Evolutionary conservation across 2,329 filamentous ascomycete genomes (phyloP).

Genomic region (Phialophora chinensis): DNA sequence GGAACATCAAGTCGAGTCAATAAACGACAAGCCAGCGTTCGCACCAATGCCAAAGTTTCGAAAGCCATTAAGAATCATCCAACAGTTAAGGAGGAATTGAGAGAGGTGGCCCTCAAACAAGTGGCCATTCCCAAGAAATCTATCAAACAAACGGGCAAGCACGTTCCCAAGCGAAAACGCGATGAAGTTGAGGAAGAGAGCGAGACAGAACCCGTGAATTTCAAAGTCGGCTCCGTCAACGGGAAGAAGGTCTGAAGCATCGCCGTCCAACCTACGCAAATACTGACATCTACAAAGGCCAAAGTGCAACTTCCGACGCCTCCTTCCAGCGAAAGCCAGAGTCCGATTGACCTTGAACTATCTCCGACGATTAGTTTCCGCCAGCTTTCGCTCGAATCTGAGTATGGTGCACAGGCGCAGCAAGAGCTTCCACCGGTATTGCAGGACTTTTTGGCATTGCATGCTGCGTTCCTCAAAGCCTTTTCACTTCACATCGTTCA

Average conservation of each 20-base stretch:
- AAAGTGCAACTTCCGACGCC: constrained; percentile 30
- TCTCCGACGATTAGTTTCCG: constrained; percentile 27
- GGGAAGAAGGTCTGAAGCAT: constrained; percentile 27
- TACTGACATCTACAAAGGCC: constrained; percentile 21
- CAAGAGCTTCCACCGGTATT: constrained; percentile 28
- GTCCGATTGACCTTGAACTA: constrained; percentile 21
- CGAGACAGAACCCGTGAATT: constrained; percentile 23
- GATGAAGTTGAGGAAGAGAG: constrained; percentile 23
- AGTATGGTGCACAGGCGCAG: neutral
- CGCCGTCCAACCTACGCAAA: neutral
- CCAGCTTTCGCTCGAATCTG: constrained; percentile 27
- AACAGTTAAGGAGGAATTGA: constrained; percentile 15
- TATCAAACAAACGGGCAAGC: constrained; percentile 17
- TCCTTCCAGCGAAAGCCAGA: constrained; percentile 22
- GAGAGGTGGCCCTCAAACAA: constrained; percentile 22
- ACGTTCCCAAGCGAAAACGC: constrained; percentile 31
- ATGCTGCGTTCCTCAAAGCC: constrained; percentile 71
- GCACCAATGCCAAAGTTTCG: constrained; percentile 30
- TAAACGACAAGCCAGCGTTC: constrained; percentile 32
- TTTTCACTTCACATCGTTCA: constrained; percentile 73
- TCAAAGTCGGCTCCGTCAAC: neutral
- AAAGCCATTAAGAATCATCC: constrained; percentile 26
- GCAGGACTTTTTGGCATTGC: constrained; percentile 50
- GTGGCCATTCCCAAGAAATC: constrained; percentile 15
- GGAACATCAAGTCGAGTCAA: constrained; percentile 26